phyloP scores from a whole-genome alignment of 345 rosid genomes.

The Odontarrhena argentea region DNA sequence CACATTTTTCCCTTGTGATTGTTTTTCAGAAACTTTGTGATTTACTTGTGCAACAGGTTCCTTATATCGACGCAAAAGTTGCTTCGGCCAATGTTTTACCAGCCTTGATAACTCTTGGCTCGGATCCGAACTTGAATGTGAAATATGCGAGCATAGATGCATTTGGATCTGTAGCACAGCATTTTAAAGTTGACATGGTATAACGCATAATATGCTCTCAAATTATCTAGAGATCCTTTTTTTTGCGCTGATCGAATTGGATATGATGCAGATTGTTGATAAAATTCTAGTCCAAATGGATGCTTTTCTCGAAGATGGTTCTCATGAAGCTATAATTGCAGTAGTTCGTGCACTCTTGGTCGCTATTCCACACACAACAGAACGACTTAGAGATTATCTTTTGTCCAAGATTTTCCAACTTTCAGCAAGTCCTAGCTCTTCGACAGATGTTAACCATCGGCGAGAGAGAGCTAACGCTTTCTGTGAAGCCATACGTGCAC shows the following conservation, averaged over 20 bases:
- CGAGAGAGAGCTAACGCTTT: conserved; percentile 86
- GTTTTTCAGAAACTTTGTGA: conserved; percentile 4
- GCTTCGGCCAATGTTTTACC: conserved; percentile 85
- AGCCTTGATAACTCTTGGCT: conserved; percentile 92
- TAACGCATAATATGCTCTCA: not conserved
- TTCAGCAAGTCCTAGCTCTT: conserved; percentile 60
- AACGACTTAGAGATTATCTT: conserved; percentile 85
- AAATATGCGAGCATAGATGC: conserved; percentile 97
- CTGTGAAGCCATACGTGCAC: conserved; percentile 94
- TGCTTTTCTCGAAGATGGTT: conserved; percentile 98
- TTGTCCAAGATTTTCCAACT: conserved; percentile 87
- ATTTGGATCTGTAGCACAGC: conserved; percentile 94
- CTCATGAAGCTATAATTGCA: conserved; percentile 91
- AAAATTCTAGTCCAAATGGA: conserved; percentile 99
- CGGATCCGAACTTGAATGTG: conserved; percentile 86
- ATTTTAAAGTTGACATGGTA: conserved; percentile 90
- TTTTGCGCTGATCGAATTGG: conserved; percentile 30
- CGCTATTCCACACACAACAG: conserved; percentile 94
- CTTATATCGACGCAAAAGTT: conserved; percentile 77
- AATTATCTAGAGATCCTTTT: not conserved
- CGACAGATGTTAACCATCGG: conserved; percentile 65
- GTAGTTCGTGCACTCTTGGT: conserved; percentile 82
- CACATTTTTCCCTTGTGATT: not conserved
- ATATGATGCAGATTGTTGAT: conserved; percentile 79
- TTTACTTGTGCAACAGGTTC: conserved; percentile 56